Base-by-base conservation (phyloP, 2,329 filamentous ascomycete genomes). In the Ascomycota sp. region DNA sequence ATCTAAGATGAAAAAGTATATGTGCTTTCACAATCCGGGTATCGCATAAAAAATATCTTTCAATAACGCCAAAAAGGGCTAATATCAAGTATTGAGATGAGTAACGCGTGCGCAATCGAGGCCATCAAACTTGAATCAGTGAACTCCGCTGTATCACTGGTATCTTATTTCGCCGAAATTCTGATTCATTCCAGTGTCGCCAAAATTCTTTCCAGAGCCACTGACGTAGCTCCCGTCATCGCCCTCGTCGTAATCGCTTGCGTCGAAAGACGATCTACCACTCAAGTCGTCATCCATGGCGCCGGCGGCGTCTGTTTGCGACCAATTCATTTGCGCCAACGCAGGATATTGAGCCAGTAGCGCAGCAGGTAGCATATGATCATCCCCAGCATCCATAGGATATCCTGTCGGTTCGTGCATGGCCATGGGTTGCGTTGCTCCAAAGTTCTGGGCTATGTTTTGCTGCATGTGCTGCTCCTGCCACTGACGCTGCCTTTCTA, bases 311-410 rank as follows among this genome's bases (percentile, higher is more conserved):
- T 75, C 68, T 13, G 53, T 48, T 9, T 56, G 50, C 12, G 68
- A 66, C 84, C 86, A 95, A 47, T 86, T 84, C 50, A 95, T 68
- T 35, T 75, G 77, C 21, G 84, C 83, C n/a, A 98, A 59, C 4
- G 82, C 84, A 9, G 89, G 89, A 52, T 93, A 95, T 48, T 95
- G 89, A 12, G 79, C 78, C 29, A 95, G 59, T 33, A 98, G 59
- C 2, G 86, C 86, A 4, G 80, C 79, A 2, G 89, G 89, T n/a
- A 95, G 64, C 28, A 67, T 61, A 48, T 78, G 80, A 37, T 66
- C 62, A 35, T 64, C 63, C 34, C 56, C 56, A 3, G 63, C 47
- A 42, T 72, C 67, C 44, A 72, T 62, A 1, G 56, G 68, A 52
- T 61, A 72, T 38, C 66, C 64, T 7, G 65, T 61, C 43, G 64